Evolutionary conservation across 176 grass and related monocot species (phyloP), one percentile per base, ranked within the genome.

Genomic region (Cymbopogon citratus): DNA sequence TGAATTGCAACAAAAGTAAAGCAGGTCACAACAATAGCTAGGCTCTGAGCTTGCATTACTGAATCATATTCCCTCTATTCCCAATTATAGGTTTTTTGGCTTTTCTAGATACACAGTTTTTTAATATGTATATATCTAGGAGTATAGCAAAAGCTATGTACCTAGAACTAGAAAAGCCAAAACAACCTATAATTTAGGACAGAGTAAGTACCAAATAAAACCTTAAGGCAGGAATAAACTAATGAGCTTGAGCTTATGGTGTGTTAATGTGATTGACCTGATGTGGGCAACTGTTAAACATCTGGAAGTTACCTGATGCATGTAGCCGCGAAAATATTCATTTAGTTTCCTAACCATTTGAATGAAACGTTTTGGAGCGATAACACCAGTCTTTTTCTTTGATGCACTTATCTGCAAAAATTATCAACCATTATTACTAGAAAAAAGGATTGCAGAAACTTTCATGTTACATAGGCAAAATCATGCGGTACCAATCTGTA

Each of bases 381-480:
- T 88, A 70, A 93, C 88, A 84, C 95, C 95, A 27, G 92, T 98
- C 64, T 91, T 95, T 89, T 95, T 98, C 92, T 98, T 98, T 1
- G 92, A 83, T 44, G 87, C 90, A 60, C 43, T 93, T 89, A 98
- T 95, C 95, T 98, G 78, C 56, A 85, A 49, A 70, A 63, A 52
- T 36, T 27, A 83, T n/a, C 26, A 67, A 69, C 29, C n/a, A 24
- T 82, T 74, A 43, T 74, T 68, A 83, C 7, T 54, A 72, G 48
- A 65, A 28, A 43, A 28, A 83, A 9, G 54, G 4, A 28, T 16
- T 46, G 35, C 21, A n/a, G 25, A 59, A 86, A 71, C 9, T 51
- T 81, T 26, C 43, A 35, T 16, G 63, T 63, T 71, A 57, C 23
- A 80, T 69, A 21, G 18, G 14, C 29, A 85, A 59, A 73, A 16